Evolutionary conservation across 1,139 yeast genomes (phyloP), one percentile per base, ranked within the genome.

Genomic region (Yamadazyma atmosphaerica): DNA sequence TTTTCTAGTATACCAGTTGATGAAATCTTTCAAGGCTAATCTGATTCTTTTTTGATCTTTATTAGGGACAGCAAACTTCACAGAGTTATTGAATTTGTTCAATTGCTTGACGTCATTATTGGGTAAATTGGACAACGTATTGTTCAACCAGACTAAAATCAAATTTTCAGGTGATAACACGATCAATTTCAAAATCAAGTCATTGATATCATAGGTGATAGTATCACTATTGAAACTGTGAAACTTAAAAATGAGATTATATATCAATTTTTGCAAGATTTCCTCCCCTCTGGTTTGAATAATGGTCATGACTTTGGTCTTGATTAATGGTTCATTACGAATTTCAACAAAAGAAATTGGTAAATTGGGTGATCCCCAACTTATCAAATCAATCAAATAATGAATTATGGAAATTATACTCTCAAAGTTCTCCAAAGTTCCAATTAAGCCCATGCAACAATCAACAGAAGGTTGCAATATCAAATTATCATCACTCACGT

Each of bases 311-410:
- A 55, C 86, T 71, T 37, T 75, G 69, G 34, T 47, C 51, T 25
- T 67, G 47, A 89, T 76, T 22, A 74, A 71, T 19, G 51, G 54
- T 10, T 71, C 65, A 47, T 68, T 61, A 22, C 77, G 80, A 12
- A 49, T 44, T 38, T 79, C 77, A 39, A 77, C 67, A 26, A 81
- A 74, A 3, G 96, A 83, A 22, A 86, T 73, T 5, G 97, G 96
- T 3, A 96, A 89, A 13, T 77, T 70, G 29, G 77, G 83, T 48
- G 84, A 77, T 1, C 95, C 96, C 89, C 95, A 90, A 13, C 89
- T 79, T 28, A 86, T 64, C 33, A 86, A 71, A 58, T 89, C 97
- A 45, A 85, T 81, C 50, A 88, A 60, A 60, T 80, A 89, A 52
- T 88, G 90, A 41, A 90, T 62, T 17, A 85, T 78, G 1, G 90